Evolutionary conservation across 371 early-diverging fungal species (phyloP).

Genomic region (Zychaea mexicana): DNA sequence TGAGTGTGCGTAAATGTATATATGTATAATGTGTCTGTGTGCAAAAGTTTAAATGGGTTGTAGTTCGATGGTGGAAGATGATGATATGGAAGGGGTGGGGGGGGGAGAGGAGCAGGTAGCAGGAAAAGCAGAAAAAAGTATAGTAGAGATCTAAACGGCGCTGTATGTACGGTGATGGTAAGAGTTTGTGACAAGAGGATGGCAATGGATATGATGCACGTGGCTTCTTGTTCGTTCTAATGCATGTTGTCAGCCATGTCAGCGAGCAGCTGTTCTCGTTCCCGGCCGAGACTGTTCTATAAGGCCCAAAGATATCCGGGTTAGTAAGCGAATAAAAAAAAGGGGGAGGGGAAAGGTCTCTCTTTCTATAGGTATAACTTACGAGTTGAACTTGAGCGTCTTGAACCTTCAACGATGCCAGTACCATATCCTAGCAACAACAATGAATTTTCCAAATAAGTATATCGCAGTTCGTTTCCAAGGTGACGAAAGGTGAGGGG

Average conservation of each 20-base stretch:
- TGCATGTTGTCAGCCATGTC: constrained; percentile 19
- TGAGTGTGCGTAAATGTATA: too few relatives aligned
- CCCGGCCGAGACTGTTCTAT: constrained; percentile 2
- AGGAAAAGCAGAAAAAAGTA: too few relatives aligned
- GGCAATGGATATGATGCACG: too few relatives aligned
- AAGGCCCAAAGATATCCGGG: background rate
- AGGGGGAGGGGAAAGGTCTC: background rate
- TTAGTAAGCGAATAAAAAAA: background rate
- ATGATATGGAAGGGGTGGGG: too few relatives aligned
- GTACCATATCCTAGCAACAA: constrained; percentile 15
- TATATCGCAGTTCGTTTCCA: background rate
- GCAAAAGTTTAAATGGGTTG: too few relatives aligned
- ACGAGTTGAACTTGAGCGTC: constrained; percentile 18
- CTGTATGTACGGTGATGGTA: too few relatives aligned
- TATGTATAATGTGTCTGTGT: too few relatives aligned
- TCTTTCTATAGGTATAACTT: background rate
- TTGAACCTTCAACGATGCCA: constrained; percentile 13
- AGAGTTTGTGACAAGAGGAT: too few relatives aligned
- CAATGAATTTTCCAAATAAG: background rate
- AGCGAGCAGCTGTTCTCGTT: constrained; percentile 18
- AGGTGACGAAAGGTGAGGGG: background rate
- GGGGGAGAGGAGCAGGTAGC: too few relatives aligned
- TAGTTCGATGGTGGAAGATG: too few relatives aligned
- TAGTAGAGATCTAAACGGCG: too few relatives aligned
- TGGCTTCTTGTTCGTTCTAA: too few relatives aligned